Base-by-base conservation (phyloP, 2,329 filamentous ascomycete species). In the Clonostachys byssicola region DNA sequence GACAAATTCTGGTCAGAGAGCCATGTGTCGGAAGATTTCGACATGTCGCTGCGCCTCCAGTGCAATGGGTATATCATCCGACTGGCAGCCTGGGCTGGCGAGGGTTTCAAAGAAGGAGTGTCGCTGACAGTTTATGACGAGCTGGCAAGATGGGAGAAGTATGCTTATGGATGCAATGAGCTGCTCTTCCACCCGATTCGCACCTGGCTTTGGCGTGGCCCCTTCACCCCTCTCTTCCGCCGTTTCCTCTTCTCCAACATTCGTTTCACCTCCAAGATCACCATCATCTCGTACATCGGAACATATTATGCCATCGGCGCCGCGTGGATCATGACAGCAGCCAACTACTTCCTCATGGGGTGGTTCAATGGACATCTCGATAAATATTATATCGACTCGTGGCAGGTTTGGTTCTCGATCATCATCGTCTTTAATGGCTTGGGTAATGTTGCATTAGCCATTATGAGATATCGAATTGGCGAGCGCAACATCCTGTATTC, bases 121-220 rank as follows among this genome's bases (percentile, higher is more conserved):
- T 92, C 88, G 2, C 72, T 92, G 48, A 92, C 88, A 1, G 87
- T 92, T 10, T 91, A 92, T 60, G 88, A 92, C 65, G 89, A 92
- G 65, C 74, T 92, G 50, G 85, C 87, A 3, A 85, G 88, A 48
- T 92, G 89, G 88, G 88, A 92, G 61, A 92, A 92, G 67, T 91
- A 91, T 61, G 89, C 88, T 4, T 92, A 90, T 57, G 88, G 88
- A 36, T 92, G 89, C 67, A 89, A 88, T 63, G 88, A 92, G 69
- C 74, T 92, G 48, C 75, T 92, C 48, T 92, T 94, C 72, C 79
- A 92, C 60, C 89, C 88, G 4, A 72, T 92, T 50, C 78, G 80
- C 50, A 83, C 81, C 55, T 92, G 89, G 89, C 64, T 82, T 41
- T 83, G 76, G 61, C 80, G 76, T 14, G 89, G 89, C 0, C 89